phyloP scores from a whole-genome alignment of 257 asterid species.

The Solanum pennellii region DNA sequence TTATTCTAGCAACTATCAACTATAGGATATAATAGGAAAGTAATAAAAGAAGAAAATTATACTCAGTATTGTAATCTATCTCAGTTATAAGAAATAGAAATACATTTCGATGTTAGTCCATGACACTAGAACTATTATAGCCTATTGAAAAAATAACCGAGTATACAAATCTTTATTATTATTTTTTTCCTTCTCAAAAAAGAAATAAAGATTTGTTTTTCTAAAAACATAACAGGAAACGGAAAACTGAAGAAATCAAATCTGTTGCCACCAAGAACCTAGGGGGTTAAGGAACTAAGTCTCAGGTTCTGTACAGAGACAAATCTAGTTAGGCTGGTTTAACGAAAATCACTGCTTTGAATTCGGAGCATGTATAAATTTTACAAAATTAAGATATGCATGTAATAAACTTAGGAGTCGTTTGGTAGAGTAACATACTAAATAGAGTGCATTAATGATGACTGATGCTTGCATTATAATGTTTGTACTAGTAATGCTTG shows the following conservation, averaged over 20 bases:
- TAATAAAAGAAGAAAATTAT: not conserved
- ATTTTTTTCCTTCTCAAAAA: not conserved
- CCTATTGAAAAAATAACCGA: not conserved
- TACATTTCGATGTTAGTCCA: not conserved
- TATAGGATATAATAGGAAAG: not conserved
- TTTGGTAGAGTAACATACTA: not conserved
- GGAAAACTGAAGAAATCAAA: not conserved
- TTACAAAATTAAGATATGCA: not conserved
- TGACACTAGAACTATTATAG: not conserved
- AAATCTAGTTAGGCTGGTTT: not conserved
- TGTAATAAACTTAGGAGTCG: not conserved
- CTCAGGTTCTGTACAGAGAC: not conserved
- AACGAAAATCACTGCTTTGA: not conserved
- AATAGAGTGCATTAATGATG: not conserved
- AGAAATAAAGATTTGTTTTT: not conserved
- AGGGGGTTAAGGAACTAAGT: not conserved
- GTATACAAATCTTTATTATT: not conserved
- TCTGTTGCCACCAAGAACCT: not conserved
- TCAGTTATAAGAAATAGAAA: not conserved
- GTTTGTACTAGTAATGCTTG: not conserved
- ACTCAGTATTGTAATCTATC: not conserved
- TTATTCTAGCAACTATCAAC: not conserved
- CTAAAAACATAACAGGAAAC: not conserved
- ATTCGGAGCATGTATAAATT: not conserved
- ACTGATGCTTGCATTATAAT: not conserved